phyloP scores from a whole-genome alignment of 2,329 filamentous ascomycete genomes.

The Periconia sp. region DNA sequence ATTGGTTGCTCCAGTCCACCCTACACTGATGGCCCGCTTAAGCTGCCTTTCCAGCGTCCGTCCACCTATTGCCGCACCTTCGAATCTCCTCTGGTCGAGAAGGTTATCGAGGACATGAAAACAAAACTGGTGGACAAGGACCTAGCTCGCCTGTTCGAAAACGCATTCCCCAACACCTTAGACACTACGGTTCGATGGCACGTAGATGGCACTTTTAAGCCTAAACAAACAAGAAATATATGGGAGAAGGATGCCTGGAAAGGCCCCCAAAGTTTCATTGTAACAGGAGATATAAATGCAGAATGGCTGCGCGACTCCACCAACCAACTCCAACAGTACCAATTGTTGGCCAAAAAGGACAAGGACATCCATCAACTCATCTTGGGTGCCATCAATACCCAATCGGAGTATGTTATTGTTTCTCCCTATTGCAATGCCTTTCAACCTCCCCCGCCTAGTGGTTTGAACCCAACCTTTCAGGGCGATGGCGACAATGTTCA shows the following conservation, averaged over 20 bases:
- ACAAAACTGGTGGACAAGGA: constrained; percentile 80
- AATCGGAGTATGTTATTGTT: constrained; percentile 90
- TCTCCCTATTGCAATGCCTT: constrained; percentile 98
- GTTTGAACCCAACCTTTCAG: constrained; percentile 70
- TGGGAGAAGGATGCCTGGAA: constrained; percentile 65
- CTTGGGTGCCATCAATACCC: constrained; percentile 91
- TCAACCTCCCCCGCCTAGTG: constrained; percentile 85
- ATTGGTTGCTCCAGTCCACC: constrained; percentile 61
- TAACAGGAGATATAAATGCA: constrained; percentile 89
- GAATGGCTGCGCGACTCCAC: constrained; percentile 92
- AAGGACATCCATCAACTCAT: constrained; percentile 76
- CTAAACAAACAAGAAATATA: constrained; percentile 40
- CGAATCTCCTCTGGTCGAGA: constrained; percentile 80
- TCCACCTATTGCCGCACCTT: constrained; percentile 83
- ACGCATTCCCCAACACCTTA: constrained; percentile 88
- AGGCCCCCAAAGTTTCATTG: constrained; percentile 87
- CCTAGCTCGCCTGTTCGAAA: constrained; percentile 89
- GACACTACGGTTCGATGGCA: constrained; percentile 92
- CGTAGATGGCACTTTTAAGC: constrained; percentile 58
- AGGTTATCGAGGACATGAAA: constrained; percentile 82
- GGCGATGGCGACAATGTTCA: constrained; percentile 84
- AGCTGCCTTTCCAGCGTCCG: constrained; percentile 84
- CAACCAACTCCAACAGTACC: constrained; percentile 91
- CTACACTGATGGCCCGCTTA: constrained; percentile 75
- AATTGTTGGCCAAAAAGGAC: constrained; percentile 80